phyloP scores from a whole-genome alignment of 805 yeast species.

The Yamadazyma akitaensis region DNA sequence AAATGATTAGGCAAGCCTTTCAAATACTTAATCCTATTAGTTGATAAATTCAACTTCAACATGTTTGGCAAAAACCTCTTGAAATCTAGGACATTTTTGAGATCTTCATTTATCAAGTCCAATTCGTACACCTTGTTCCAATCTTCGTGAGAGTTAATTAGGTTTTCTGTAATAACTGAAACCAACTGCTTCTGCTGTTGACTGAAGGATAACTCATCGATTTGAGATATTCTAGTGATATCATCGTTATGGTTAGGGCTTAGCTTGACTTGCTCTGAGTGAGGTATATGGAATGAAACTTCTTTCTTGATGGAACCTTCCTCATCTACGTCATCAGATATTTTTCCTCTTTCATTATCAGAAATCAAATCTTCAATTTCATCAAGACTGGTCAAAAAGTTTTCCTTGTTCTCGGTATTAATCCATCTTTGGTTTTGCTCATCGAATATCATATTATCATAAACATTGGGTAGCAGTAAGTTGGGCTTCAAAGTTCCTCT shows the following conservation, averaged over 20 bases:
- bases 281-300: constrained; percentile 42
- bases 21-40: constrained; percentile 40
- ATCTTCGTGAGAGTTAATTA: constrained; percentile 34
- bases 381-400: constrained; percentile 28
- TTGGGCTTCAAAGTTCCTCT: constrained; percentile 36
- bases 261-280: constrained; percentile 13
- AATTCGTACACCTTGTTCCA: constrained; percentile 44
- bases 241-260: constrained; percentile 18
- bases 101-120: constrained; percentile 27
- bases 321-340: constrained; percentile 2
- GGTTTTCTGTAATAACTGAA: constrained; percentile 42
- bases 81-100: constrained; percentile 44
- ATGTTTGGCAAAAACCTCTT: constrained; percentile 44
- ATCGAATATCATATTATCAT: constrained; percentile 34
- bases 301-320: constrained; percentile 22
- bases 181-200: constrained; percentile 44
- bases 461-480: constrained; percentile 28
- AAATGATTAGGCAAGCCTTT: constrained; percentile 44
- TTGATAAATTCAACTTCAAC: constrained; percentile 35
- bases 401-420: constrained; percentile 15
- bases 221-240: constrained; percentile 42
- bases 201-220: constrained; percentile 46
- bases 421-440: constrained; percentile 30
- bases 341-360: background rate
- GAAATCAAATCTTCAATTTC: constrained; percentile 34